These are phyloP conservation scores for Penicillium sclerotiorum DNA, from an alignment of 2,329 filamentous ascomycete genomes.

Conservation along the genomic window DNA sequence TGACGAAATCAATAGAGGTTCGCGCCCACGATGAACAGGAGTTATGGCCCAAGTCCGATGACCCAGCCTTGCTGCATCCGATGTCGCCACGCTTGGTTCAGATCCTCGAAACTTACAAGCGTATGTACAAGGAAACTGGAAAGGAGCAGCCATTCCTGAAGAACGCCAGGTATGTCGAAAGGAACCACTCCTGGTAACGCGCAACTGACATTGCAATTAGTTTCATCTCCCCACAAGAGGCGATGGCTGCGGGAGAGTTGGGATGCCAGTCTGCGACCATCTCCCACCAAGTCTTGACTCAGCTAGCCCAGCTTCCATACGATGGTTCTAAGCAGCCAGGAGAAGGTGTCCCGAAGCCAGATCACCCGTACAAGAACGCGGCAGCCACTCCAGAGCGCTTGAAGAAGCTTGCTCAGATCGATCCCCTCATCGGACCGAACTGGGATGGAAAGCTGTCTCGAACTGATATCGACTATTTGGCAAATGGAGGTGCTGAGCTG, in stretches of 20 bases:
- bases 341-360: constrained; percentile 43
- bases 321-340: constrained; percentile 17
- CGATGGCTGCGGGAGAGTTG: constrained; percentile 18
- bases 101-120: constrained; percentile 53
- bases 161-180: constrained; percentile 43
- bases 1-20: constrained; percentile 37
- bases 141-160: constrained; percentile 53
- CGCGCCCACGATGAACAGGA: constrained; percentile 47
- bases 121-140: constrained; percentile 52
- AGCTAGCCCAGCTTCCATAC: constrained; percentile 16
- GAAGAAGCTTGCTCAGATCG: constrained; percentile 39
- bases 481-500: constrained; percentile 48
- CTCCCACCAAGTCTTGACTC: constrained; percentile 16
- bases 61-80: constrained; percentile 52
- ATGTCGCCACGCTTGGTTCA: constrained; percentile 53
- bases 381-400: constrained; percentile 29
- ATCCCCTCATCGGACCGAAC: constrained; percentile 43
- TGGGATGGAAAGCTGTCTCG: constrained; percentile 46
- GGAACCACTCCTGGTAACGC: too few relatives aligned
- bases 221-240: constrained; percentile 18
- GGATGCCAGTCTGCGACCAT: constrained; percentile 20
- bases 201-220: constrained; percentile 6
- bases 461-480: constrained; percentile 51
- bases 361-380: constrained; percentile 40
- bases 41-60: constrained; percentile 52